Conservation (phyloP, 768 basidiomycete genomes). For the Gymnopilus dilepis region DNA sequence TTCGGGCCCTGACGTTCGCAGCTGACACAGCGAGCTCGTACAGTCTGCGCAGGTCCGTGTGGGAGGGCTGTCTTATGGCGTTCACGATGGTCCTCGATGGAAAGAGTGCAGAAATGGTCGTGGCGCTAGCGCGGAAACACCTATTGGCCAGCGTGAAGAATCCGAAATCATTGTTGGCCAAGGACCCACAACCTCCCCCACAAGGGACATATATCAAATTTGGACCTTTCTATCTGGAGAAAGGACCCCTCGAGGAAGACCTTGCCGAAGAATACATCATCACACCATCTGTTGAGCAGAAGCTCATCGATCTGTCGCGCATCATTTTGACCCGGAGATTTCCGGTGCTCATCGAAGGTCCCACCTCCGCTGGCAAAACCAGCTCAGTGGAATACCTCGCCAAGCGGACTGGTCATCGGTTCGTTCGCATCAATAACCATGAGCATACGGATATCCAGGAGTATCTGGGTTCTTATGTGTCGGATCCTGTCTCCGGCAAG, state of each 20-base stretch:
- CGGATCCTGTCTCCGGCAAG: constrained; percentile 91
- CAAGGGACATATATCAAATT: constrained; percentile 72
- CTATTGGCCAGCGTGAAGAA: constrained; percentile 84
- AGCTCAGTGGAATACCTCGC: constrained; percentile 97
- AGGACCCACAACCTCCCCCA: constrained; percentile 65
- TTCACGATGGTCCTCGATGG: constrained; percentile 94
- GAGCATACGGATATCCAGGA: constrained; percentile 99
- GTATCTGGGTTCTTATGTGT: constrained; percentile 95
- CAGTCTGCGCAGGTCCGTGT: constrained; percentile 83
- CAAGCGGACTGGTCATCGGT: constrained; percentile 88
- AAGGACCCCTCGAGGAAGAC: constrained; percentile 70
- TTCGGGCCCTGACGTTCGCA: constrained; percentile 89
- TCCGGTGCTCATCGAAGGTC: constrained; percentile 96
- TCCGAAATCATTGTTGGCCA: constrained; percentile 71
- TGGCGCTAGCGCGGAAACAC: constrained; percentile 73
- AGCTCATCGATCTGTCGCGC: constrained; percentile 92
- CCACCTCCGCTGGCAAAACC: constrained; percentile 97
- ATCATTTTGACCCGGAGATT: constrained; percentile 89
- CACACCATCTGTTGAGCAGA: constrained; percentile 93
- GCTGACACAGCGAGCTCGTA: constrained; percentile 79
- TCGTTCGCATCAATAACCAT: constrained; percentile 99
- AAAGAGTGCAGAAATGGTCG: constrained; percentile 70
- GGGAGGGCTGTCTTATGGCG: constrained; percentile 98
- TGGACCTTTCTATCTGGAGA: constrained; percentile 90
- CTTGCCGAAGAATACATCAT: constrained; percentile 85